Base-by-base conservation (phyloP, 352 stramenopile genomes). In the Globisporangium uncinulatum region DNA sequence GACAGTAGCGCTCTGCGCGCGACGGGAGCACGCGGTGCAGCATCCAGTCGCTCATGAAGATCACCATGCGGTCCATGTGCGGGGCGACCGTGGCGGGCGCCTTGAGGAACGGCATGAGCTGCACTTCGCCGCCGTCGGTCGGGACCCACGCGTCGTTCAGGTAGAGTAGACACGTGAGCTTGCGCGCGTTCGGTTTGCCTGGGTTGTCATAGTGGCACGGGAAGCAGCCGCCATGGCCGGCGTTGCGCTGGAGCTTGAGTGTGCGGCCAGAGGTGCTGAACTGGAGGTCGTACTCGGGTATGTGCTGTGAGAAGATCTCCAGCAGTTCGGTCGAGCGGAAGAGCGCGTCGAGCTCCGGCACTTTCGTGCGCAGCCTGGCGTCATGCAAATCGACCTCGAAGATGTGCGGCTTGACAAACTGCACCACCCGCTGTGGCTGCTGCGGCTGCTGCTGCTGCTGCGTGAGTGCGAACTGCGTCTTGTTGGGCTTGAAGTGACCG, bases 181-280 rank as follows among this genome's bases (percentile, higher is more conserved):
- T 86, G 47, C 83, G 74, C 54, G 83, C 86, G 72, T 91, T 92
- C 7, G 83, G 83, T 20, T 67, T 66, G 36, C 81, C 79, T 9
- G 83, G 83, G 57, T 94, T 94, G 65, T 94, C 83, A 69, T 92
- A 92, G 42, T 92, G 83, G 56, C 80, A 88, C 31, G 83, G 83
- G 53, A 94, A 94, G 59, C 81, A 92, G 17, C 81, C 83, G 39
- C 80, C 80, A 20, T 74, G 63, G 54, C 83, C 83, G 20, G 71
- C 74, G 56, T 94, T 94, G 67, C 71, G 75, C 63, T 94, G 83
- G 32, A 94, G 65, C 65, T 94, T 94, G 21, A 94, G 61, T 51
- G 82, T 87, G 79, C 34, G 34, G 10, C 34, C 34, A 39, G 34
- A 8, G 2, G 34, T 89, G 47, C 73, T 76, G 47, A 79, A 81